Percentiles rank a stretch among this genome's conserved stretches.
phyloP scores from a whole-genome alignment of 495 filamentous ascomycete species.

The Poronia punctata region DNA sequence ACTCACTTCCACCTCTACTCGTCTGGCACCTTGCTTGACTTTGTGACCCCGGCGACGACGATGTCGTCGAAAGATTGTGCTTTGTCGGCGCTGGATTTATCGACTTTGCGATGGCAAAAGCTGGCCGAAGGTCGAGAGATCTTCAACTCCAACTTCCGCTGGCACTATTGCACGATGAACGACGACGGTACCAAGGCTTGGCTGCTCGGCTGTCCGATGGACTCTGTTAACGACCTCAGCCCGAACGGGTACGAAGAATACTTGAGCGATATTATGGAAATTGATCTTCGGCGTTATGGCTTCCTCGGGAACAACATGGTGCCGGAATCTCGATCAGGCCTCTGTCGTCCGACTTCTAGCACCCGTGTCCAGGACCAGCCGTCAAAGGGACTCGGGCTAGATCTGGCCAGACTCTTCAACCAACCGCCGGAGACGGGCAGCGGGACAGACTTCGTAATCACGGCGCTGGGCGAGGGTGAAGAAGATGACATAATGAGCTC shows the following conservation, averaged over 20 bases:
- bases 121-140: slow-evolving; percentile 89
- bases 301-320: slow-evolving; percentile 73
- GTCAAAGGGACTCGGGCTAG: slow-evolving; percentile 68
- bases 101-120: slow-evolving; percentile 83
- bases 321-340: slow-evolving; percentile 51
- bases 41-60: slow-evolving; percentile 85
- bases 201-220: slow-evolving; percentile 84
- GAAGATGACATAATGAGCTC: slow-evolving; percentile 55
- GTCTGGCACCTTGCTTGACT: slow-evolving; percentile 85
- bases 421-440: slow-evolving; percentile 68
- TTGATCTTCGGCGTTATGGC: slow-evolving; percentile 79
- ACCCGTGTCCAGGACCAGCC: slow-evolving; percentile 35
- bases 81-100: slow-evolving; percentile 77
- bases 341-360: slow-evolving; percentile 42
- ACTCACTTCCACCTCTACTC: slow-evolving; percentile 93
- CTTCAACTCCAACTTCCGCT: slow-evolving; percentile 78
- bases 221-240: slow-evolving; percentile 48
- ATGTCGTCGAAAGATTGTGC: slow-evolving; percentile 80
- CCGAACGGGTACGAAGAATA: slow-evolving; percentile 67
- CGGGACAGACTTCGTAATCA: slow-evolving; percentile 79
- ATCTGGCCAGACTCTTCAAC: slow-evolving; percentile 81
- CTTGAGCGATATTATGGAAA: slow-evolving; percentile 84
- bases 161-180: slow-evolving; percentile 96
- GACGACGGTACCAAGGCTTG: slow-evolving; percentile 91
- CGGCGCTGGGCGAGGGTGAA: slow-evolving; percentile 59